Base-by-base conservation (phyloP, 176 grass and related monocot genomes). In the Typha latifolia region DNA sequence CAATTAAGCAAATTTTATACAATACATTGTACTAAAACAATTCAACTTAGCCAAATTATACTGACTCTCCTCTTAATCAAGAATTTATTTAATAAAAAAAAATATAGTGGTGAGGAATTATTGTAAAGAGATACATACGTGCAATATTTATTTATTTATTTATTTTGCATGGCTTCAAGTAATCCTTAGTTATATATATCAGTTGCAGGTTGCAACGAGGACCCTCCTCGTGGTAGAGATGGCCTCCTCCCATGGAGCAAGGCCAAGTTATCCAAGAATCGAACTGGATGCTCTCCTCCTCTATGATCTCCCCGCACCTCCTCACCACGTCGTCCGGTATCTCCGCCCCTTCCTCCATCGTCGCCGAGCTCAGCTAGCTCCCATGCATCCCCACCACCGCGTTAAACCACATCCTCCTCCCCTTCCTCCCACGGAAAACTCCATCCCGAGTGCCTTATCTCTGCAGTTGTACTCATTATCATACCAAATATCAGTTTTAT, bases 201-300 rank as follows among this genome's bases (percentile, higher is more conserved):
- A 90, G 73, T 90, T 90, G 83, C 87, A 90, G 34, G 80, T 90
- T 55, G 87, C 87, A 18, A 90, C 83, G 43, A 86, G 87, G 27
- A 90, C 80, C 77, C 49, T 86, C 63, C 83, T 77, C 0, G 87
- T 34, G 87, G 31, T 70, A 72, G 51, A 23, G 87, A 90, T 0
- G 87, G 83, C 19, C 83, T 74, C 18, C 83, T 70, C 3, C 80
- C 80, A 18, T 90, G 87, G 21, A 90, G 83, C 12, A 67, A 74
- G 55, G 87, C 77, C 43, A 86, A 67, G 67, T 86, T 86, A 62
- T 86, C 83, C 31, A 90, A 67, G 70, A 86, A 86, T 21, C 51
- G 74, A 90, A 86, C 77, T 86, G 83, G 80, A 90, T 78, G 80
- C 87, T 90, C 77, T 84, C 87, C 73, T 90, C 83, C 73, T 86